Percentiles rank a stretch among this genome's conserved stretches.
These are phyloP conservation scores for Aureobasidium sp. DNA, from an alignment of 2,329 filamentous ascomycete species.

Conservation along the genomic window DNA sequence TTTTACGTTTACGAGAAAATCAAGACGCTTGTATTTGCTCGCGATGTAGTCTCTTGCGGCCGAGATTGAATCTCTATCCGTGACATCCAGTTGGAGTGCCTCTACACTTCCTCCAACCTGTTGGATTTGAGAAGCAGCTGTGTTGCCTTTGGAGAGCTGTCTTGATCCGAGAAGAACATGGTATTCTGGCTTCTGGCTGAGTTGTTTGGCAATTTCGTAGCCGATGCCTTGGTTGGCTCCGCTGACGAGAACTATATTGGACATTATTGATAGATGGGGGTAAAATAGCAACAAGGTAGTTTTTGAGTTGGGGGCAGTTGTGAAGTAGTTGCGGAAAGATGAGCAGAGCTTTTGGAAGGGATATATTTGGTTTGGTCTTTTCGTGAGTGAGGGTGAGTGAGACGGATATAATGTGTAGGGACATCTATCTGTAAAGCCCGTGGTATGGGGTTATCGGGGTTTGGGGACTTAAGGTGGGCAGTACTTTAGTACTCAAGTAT, in stretches of 20 bases:
- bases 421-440: neutral
- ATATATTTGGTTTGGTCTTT: neutral
- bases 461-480: neutral
- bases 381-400: neutral
- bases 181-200: neutral
- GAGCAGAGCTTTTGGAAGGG: neutral
- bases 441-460: neutral
- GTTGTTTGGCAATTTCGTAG: neutral
- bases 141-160: neutral
- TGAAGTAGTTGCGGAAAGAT: too few species aligned
- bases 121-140: neutral
- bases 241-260: constrained; percentile 2
- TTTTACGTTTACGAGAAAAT: neutral
- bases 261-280: neutral
- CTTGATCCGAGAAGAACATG: neutral
- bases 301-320: neutral
- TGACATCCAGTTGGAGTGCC: neutral
- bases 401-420: neutral
- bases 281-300: too few species aligned
- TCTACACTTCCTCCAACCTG: neutral
- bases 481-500: neutral
- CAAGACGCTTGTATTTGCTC: neutral
- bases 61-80: neutral
- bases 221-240: constrained; percentile 2
- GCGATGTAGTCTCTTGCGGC: neutral